Evolutionary conservation across 495 filamentous ascomycete genomes (phyloP), one percentile per base, ranked within the genome.

Genomic region (Hypoxylon fragiforme): DNA sequence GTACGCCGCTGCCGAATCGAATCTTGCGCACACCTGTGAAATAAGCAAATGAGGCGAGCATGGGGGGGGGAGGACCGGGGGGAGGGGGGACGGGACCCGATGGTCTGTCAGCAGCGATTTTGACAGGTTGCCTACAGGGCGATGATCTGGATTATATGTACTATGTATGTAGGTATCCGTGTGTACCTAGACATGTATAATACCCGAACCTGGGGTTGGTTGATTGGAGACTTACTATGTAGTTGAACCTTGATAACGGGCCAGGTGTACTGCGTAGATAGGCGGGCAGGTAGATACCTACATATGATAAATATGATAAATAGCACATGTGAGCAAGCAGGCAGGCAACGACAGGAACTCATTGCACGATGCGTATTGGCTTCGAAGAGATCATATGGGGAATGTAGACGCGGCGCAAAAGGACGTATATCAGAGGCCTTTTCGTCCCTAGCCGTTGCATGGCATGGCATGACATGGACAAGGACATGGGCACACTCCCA

Each of bases 21-120:
- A n/a, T n/a, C n/a, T n/a, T n/a, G n/a, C n/a, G n/a, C n/a, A n/a
- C 42, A 32, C 43, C 41, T 37, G 57, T 61, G 50, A 51, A 53
- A n/a, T 51, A 51, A 49, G 52, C 50, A 49, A 62, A 53, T 49
- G 38, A 62, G 58, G 52, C 58, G 52, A 40, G 40, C 51, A 52
- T 53, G 58, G 58, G 47, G 52, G n/a, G n/a, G n/a, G n/a, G n/a
- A n/a, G n/a, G n/a, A n/a, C n/a, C n/a, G n/a, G n/a, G n/a, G n/a
- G n/a, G n/a, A n/a, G n/a, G n/a, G n/a, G n/a, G n/a, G n/a, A n/a
- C n/a, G n/a, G 24, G 24, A 28, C 24, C 24, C 24, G 58, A 57
- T 52, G n/a, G 44, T 19, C 44, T 36, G 42, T 43, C 44, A 21
- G n/a, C n/a, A n/a, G n/a, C n/a, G 57, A 56, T 51, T 52, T 51